Percentiles rank a stretch among this genome's conserved stretches.
Conservation (phyloP, 805 yeast genomes). For the Yarrowia phangngaensis region DNA sequence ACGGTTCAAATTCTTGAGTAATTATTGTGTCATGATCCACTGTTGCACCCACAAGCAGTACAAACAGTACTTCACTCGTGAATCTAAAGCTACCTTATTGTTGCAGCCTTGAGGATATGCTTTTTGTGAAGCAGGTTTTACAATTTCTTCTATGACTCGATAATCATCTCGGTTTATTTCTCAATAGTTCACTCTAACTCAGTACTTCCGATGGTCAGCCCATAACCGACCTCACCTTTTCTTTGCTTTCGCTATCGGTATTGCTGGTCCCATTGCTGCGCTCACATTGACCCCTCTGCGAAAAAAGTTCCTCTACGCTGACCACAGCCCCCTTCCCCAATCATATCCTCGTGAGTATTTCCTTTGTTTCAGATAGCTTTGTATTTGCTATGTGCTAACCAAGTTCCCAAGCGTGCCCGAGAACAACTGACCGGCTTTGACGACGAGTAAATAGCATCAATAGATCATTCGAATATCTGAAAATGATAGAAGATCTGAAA, state of each 20-base stretch:
- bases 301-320: conserved; percentile 61
- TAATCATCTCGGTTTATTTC: too few relatives aligned
- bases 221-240: conserved; percentile 73
- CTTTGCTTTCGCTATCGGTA: conserved; percentile 59
- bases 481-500: too few relatives aligned
- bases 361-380: conserved; percentile 37
- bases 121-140: not conserved
- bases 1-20: too few relatives aligned
- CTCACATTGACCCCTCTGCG: conserved; percentile 61
- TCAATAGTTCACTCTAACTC: not conserved
- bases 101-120: too few relatives aligned
- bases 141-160: too few relatives aligned
- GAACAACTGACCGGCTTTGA: conserved; percentile 39
- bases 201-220: conserved; percentile 59
- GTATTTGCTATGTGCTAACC: conserved; percentile 27
- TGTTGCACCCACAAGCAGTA: too few relatives aligned
- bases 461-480: conserved; percentile 16
- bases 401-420: conserved; percentile 36
- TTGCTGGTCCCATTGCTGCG: conserved; percentile 62
- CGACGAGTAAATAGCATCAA: conserved; percentile 33
- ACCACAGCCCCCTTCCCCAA: conserved; percentile 61
- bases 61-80: too few relatives aligned
- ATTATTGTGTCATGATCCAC: too few relatives aligned
- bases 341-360: conserved; percentile 47
- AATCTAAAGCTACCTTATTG: too few relatives aligned